Evolutionary conservation across 768 basidiomycete species (phyloP).

Genomic region (Psilocybe cyanescens): DNA sequence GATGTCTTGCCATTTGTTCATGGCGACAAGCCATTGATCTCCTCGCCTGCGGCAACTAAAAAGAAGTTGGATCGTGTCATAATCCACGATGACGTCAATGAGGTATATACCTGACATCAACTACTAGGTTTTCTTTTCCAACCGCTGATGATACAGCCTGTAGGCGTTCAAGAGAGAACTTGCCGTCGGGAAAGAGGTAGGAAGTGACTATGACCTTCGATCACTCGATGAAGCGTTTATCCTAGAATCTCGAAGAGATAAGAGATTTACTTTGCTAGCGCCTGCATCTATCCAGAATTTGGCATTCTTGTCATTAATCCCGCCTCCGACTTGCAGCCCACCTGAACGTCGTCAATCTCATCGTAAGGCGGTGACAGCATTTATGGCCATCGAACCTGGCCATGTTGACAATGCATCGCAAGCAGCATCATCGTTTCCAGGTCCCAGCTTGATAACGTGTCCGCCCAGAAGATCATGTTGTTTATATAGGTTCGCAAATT

Average conservation of each 20-base stretch:
- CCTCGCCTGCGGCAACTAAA: slow-evolving; percentile 80
- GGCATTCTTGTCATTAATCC: slow-evolving; percentile 84
- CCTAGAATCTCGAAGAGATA: neutral
- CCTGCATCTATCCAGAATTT: slow-evolving; percentile 84
- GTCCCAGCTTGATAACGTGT: slow-evolving; percentile 96
- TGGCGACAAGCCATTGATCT: slow-evolving; percentile 89
- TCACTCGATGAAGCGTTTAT: slow-evolving; percentile 2
- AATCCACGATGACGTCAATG: neutral
- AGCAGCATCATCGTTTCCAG: slow-evolving; percentile 89
- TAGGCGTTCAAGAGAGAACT: slow-evolving; percentile 78
- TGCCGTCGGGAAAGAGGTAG: slow-evolving; percentile 85
- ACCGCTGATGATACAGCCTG: slow-evolving; percentile 61
- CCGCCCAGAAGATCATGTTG: slow-evolving; percentile 75
- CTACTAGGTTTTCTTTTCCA: slow-evolving; percentile 87
- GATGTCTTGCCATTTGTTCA: slow-evolving; percentile 98
- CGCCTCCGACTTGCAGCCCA: slow-evolving; percentile 91
- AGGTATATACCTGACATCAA: slow-evolving; percentile 83
- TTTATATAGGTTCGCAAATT: slow-evolving; percentile 83
- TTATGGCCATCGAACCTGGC: slow-evolving; percentile 57
- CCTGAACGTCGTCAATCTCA: slow-evolving; percentile 41
- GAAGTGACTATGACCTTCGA: slow-evolving; percentile 96
- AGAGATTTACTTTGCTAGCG: slow-evolving; percentile 73
- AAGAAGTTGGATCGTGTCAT: neutral
- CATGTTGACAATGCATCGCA: slow-evolving; percentile 80
- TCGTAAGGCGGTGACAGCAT: slow-evolving; percentile 5